Evolutionary conservation across 2,329 filamentous ascomycete species (phyloP).

Genomic region (Aspergillus pseudonomiae): DNA sequence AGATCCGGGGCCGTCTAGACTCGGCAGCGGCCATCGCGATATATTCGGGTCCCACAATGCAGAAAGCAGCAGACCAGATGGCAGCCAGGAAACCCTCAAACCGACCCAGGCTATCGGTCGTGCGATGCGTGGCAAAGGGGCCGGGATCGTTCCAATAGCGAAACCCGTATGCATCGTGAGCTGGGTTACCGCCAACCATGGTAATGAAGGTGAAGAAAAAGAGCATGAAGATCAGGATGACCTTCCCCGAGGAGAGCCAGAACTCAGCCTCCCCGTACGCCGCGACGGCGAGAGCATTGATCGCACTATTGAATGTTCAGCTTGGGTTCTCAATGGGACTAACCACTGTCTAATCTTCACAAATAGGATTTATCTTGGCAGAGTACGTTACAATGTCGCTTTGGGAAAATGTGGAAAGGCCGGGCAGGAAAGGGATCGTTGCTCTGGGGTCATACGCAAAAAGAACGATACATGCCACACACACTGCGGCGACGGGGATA

Average conservation of each 20-base stretch:
- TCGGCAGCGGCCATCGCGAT: slow-evolving; percentile 65
- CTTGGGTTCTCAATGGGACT: background rate
- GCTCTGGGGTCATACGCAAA: slow-evolving; percentile 30
- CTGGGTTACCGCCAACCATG: slow-evolving; percentile 77
- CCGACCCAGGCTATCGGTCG: slow-evolving; percentile 62
- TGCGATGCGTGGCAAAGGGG: slow-evolving; percentile 66
- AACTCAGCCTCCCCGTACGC: slow-evolving; percentile 52
- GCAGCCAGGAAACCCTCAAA: slow-evolving; percentile 62
- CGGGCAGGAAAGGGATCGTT: background rate
- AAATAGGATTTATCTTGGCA: background rate
- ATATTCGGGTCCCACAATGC: slow-evolving; percentile 56
- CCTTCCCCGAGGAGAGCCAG: slow-evolving; percentile 47
- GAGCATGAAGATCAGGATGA: slow-evolving; percentile 33
- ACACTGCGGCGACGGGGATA: slow-evolving; percentile 40
- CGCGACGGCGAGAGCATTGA: slow-evolving; percentile 47
- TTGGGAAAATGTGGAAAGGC: background rate
- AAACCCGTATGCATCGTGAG: slow-evolving; percentile 70
- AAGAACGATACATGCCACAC: slow-evolving; percentile 40
- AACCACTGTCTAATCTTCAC: background rate
- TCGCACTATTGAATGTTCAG: slow-evolving; percentile 14
- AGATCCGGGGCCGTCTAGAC: slow-evolving; percentile 65
- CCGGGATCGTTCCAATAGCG: slow-evolving; percentile 65
- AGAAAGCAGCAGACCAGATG: slow-evolving; percentile 68
- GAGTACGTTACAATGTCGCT: background rate
- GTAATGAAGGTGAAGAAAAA: slow-evolving; percentile 65